A percentile compares a stretch with the other conserved stretches of the same genome.
phyloP scores from a whole-genome alignment of 257 asterid species.

The Agastache rugosa region DNA sequence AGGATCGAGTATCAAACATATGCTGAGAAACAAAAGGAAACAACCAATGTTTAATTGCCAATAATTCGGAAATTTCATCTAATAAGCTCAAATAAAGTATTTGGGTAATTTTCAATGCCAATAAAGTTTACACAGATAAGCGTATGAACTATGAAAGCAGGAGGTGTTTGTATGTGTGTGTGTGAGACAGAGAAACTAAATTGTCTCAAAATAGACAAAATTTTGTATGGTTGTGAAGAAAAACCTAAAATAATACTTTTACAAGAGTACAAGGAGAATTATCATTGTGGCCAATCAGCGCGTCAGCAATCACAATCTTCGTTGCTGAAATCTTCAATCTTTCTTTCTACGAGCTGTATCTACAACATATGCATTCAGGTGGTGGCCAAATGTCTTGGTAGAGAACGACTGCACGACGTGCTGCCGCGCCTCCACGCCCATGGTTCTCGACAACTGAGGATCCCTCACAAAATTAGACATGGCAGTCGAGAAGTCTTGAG shows the following conservation, averaged over 20 bases:
- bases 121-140: no score
- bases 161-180: no score
- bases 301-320: background rate
- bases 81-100: no score
- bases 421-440: slow-evolving; percentile 75
- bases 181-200: no score
- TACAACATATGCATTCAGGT: slow-evolving; percentile 61
- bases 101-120: no score
- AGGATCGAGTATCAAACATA: no score
- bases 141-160: no score
- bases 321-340: slow-evolving; percentile 46
- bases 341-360: slow-evolving; percentile 63
- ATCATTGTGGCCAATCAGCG: no score
- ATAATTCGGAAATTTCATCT: no score
- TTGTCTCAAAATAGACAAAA: background rate
- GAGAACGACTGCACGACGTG: slow-evolving; percentile 78
- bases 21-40: no score
- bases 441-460: slow-evolving; percentile 63
- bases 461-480: slow-evolving; percentile 73
- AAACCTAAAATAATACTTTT: background rate
- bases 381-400: slow-evolving; percentile 77
- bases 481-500: slow-evolving; percentile 72
- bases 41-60: no score
- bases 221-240: background rate
- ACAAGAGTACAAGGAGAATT: background rate